phyloP scores from a whole-genome alignment of 306 rosid species.

The Vigna nakashimae region DNA sequence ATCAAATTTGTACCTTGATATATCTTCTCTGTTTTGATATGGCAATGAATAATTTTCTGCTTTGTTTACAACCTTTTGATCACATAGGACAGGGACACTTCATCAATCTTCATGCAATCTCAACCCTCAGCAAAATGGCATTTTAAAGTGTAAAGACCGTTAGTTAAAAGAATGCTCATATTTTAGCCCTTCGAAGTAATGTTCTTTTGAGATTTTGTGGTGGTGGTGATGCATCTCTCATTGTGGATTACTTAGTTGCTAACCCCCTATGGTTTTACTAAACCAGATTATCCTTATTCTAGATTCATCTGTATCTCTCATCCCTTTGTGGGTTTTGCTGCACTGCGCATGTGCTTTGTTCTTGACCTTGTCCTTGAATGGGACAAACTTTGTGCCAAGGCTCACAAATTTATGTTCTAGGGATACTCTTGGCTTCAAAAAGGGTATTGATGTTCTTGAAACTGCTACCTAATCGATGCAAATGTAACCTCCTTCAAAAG shows the following conservation, averaged over 20 bases:
- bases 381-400: background rate
- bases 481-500: background rate
- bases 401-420: slow-evolving; percentile 8
- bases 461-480: background rate
- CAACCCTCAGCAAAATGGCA: background rate
- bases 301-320: background rate
- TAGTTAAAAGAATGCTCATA: background rate
- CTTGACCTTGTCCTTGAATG: background rate
- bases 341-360: slow-evolving; percentile 23
- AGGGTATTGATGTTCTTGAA: background rate
- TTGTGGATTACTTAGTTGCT: background rate
- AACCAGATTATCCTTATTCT: background rate
- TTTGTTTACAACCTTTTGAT: slow-evolving; percentile 1
- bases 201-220: slow-evolving; percentile 2
- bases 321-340: background rate
- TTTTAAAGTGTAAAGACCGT: background rate
- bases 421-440: background rate
- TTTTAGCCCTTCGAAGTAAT: background rate
- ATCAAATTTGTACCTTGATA: background rate
- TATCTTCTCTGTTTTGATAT: background rate
- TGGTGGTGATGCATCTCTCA: background rate
- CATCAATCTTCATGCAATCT: background rate
- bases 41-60: slow-evolving; percentile 11
- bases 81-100: slow-evolving; percentile 2
- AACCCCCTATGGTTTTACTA: background rate